Conservation (phyloP, 1,139 yeast species). For the Debaryomycetaceae sp. region DNA sequence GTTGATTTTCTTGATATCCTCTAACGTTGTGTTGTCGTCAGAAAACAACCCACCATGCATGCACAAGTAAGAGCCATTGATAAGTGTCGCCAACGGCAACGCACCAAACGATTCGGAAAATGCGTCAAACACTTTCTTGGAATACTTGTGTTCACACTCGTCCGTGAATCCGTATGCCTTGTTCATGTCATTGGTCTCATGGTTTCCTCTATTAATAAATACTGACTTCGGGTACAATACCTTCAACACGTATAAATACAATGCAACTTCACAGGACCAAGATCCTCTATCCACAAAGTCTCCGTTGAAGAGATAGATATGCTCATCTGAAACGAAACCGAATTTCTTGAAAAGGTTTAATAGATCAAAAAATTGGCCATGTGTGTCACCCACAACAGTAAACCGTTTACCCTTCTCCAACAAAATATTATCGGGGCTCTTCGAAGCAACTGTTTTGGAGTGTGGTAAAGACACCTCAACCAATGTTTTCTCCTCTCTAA, state of each 20-base stretch:
- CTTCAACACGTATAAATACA: conserved; percentile 75
- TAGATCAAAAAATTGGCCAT: conserved; percentile 92
- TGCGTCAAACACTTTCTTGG: conserved; percentile 76
- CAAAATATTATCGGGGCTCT: conserved; percentile 16
- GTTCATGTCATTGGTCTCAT: conserved; percentile 96
- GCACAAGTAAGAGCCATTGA: conserved; percentile 73
- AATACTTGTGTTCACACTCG: conserved; percentile 88
- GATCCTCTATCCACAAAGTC: conserved; percentile 98
- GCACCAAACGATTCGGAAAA: conserved; percentile 85
- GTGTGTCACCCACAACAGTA: conserved; percentile 96
- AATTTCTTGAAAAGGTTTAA: conserved; percentile 70
- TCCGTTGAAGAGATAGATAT: conserved; percentile 86
- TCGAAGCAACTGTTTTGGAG: conserved; percentile 12
- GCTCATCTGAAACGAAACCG: conserved; percentile 67
- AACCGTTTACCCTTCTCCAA: conserved; percentile 38
- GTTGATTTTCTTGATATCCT: conserved; percentile 70
- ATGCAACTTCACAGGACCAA: conserved; percentile 96
- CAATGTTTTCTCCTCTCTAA: conserved; percentile 67
- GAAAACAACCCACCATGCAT: conserved; percentile 97
- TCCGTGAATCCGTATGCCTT: conserved; percentile 95
- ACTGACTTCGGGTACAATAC: conserved; percentile 70
- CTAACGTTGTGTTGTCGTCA: conserved; percentile 64
- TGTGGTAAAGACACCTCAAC: conserved; percentile 61
- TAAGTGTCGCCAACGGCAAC: conserved; percentile 80
- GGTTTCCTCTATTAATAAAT: conserved; percentile 89